Evolutionary conservation across 78 protist genomes (phyloP).

Genomic region (slime mould (Dictyostelium discoideum)): DNA sequence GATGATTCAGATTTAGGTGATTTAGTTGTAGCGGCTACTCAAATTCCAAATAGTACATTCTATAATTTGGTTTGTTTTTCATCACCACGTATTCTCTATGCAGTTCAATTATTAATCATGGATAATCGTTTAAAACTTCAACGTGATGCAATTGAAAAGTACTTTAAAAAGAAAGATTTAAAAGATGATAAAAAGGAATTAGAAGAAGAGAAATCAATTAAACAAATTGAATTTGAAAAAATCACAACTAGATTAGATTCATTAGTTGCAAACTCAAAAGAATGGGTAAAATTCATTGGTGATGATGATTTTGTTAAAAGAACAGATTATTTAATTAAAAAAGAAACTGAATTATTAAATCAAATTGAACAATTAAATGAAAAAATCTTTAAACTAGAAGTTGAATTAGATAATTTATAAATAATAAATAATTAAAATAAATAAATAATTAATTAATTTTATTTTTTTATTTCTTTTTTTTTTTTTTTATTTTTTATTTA

Average conservation of each 20-base stretch:
- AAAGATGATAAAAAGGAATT: constrained; percentile 63
- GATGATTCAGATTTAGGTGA: neutral
- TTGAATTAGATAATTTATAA: constrained; percentile 27
- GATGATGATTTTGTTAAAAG: constrained; percentile 27
- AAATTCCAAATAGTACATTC: neutral
- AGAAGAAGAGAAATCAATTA: constrained; percentile 28
- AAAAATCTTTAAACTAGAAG: constrained; percentile 17
- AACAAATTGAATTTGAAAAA: constrained; percentile 27
- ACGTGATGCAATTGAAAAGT: constrained; percentile 44
- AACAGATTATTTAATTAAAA: constrained; percentile 24
- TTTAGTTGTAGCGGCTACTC: neutral
- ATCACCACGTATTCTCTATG: constrained; percentile 49
- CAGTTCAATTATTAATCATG: constrained; percentile 8
- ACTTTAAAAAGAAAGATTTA: constrained; percentile 46
- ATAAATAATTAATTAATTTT: too few species aligned
- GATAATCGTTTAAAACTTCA: constrained; percentile 41
- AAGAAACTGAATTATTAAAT: constrained; percentile 17
- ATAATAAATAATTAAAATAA: too few species aligned
- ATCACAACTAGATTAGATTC: constrained; percentile 17
- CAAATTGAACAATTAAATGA: neutral
- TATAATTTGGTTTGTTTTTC: constrained; percentile 57
- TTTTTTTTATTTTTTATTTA: neutral
- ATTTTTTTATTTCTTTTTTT: neutral
- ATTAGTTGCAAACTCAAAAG: constrained; percentile 30
- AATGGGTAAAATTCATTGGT: constrained; percentile 66